Percentiles rank a stretch among this genome's conserved stretches.
phyloP scores from a whole-genome alignment of 2,329 filamentous ascomycete species.

The Talaromyces sp. region DNA sequence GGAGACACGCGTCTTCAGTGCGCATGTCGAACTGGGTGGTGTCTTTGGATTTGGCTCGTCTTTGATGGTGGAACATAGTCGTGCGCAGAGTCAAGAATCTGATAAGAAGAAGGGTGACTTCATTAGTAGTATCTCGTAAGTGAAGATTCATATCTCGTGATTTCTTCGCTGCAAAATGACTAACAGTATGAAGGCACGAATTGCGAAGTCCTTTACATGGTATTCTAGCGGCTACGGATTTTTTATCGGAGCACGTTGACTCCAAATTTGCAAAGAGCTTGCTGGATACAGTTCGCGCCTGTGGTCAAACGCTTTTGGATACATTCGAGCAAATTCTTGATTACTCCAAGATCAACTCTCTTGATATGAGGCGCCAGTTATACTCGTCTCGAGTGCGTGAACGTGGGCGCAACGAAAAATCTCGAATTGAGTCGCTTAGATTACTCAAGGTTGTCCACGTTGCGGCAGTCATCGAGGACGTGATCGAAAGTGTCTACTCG shows the following conservation, averaged over 20 bases:
- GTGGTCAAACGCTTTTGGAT: conserved; percentile 48
- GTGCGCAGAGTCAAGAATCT: conserved; percentile 19
- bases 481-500: conserved; percentile 48
- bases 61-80: conserved; percentile 36
- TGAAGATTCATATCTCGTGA: not conserved
- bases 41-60: conserved; percentile 44
- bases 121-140: conserved; percentile 44
- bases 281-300: conserved; percentile 42
- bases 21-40: conserved; percentile 41
- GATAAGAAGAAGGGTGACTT: conserved; percentile 49
- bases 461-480: conserved; percentile 46
- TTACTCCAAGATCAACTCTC: conserved; percentile 46
- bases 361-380: conserved; percentile 25
- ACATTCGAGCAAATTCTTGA: conserved; percentile 43
- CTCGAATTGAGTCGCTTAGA: not conserved
- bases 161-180: not conserved
- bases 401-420: not conserved
- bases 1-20: conserved; percentile 27
- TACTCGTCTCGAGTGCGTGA: not conserved
- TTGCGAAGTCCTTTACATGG: not conserved
- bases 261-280: not conserved
- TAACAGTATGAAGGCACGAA: not conserved
- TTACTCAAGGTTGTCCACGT: conserved; percentile 29
- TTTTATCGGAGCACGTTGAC: not conserved
- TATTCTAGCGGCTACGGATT: not conserved